Evolutionary conservation across 2,329 filamentous ascomycete species (phyloP).

Genomic region (Phialemoniopsis sp.): DNA sequence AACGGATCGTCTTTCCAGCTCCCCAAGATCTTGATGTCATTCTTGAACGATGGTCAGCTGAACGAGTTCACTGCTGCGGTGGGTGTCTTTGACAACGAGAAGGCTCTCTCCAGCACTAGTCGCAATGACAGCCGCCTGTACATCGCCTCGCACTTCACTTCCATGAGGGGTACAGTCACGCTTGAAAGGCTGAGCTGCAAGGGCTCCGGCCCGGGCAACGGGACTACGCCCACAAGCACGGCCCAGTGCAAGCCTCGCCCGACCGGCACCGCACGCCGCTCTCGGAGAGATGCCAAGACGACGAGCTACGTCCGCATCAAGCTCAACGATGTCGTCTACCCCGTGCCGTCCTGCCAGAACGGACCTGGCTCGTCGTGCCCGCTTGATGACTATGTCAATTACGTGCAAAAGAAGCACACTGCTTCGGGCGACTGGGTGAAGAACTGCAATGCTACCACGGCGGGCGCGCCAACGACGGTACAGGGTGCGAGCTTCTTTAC

Average conservation of each 20-base stretch:
- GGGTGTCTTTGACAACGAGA: slow-evolving; percentile 57
- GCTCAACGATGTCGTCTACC: slow-evolving; percentile 61
- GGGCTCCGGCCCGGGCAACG: slow-evolving; percentile 5
- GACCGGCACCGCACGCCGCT: slow-evolving; percentile 4
- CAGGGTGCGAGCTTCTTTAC: slow-evolving; percentile 46
- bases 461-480: slow-evolving; percentile 31
- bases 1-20: slow-evolving; percentile 43
- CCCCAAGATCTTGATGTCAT: slow-evolving; percentile 55
- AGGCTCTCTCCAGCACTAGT: slow-evolving; percentile 38
- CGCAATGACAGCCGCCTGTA: slow-evolving; percentile 46
- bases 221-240: slow-evolving; percentile 3
- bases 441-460: slow-evolving; percentile 40
- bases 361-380: slow-evolving; percentile 52
- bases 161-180: slow-evolving; percentile 62
- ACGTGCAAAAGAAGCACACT: slow-evolving; percentile 39
- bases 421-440: slow-evolving; percentile 44
- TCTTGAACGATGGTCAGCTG: slow-evolving; percentile 64
- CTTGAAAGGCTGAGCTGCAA: slow-evolving; percentile 59
- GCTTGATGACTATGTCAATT: slow-evolving; percentile 36
- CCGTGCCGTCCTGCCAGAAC: slow-evolving; percentile 46
- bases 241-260: slow-evolving; percentile 4
- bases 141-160: slow-evolving; percentile 49
- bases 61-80: slow-evolving; percentile 55
- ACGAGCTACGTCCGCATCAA: slow-evolving; percentile 47
- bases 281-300: slow-evolving; percentile 4